A percentile compares a stretch with the other conserved stretches of the same genome.
Evolutionary conservation across 1,139 yeast species (phyloP).

Genomic region (Diutina neorugosa): DNA sequence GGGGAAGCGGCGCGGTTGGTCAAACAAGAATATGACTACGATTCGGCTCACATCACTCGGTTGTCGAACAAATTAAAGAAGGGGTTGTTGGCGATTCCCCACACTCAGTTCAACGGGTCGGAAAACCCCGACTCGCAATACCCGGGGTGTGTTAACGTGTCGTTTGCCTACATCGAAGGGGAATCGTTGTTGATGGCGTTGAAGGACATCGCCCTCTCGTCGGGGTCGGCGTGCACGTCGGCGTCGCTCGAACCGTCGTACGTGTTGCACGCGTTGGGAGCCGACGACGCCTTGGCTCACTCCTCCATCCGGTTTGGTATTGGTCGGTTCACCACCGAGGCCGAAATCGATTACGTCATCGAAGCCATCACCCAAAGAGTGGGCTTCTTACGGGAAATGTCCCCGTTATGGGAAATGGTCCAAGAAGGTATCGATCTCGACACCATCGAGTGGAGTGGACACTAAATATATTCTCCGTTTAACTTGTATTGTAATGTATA

Average conservation of each 20-base stretch:
- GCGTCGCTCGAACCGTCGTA: conserved; percentile 97
- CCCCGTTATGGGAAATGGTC: conserved; percentile 98
- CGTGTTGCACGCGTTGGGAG: conserved; percentile 92
- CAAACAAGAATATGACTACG: conserved; percentile 62
- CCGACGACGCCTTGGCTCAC: conserved; percentile 96
- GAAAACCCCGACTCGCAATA: conserved; percentile 42
- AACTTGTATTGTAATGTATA: not conserved
- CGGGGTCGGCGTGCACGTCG: conserved; percentile 99
- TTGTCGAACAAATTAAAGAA: conserved; percentile 63
- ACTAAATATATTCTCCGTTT: conserved; percentile 21
- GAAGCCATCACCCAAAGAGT: conserved; percentile 84
- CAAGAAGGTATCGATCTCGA: conserved; percentile 95
- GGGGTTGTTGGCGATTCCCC: conserved; percentile 72
- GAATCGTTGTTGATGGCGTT: conserved; percentile 95
- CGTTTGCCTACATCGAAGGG: conserved; percentile 96
- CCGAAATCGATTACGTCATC: conserved; percentile 86
- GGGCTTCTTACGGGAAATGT: conserved; percentile 78
- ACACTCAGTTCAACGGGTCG: conserved; percentile 86
- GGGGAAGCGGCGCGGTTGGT: conserved; percentile 95
- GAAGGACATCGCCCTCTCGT: conserved; percentile 89
- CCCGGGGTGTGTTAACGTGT: conserved; percentile 91
- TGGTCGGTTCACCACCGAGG: conserved; percentile 95
- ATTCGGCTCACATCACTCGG: conserved; percentile 52
- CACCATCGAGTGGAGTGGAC: conserved; percentile 96
- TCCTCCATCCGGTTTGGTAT: conserved; percentile 94